phyloP scores from a whole-genome alignment of 2,329 filamentous ascomycete genomes.

The Pseudocercospora musae region DNA sequence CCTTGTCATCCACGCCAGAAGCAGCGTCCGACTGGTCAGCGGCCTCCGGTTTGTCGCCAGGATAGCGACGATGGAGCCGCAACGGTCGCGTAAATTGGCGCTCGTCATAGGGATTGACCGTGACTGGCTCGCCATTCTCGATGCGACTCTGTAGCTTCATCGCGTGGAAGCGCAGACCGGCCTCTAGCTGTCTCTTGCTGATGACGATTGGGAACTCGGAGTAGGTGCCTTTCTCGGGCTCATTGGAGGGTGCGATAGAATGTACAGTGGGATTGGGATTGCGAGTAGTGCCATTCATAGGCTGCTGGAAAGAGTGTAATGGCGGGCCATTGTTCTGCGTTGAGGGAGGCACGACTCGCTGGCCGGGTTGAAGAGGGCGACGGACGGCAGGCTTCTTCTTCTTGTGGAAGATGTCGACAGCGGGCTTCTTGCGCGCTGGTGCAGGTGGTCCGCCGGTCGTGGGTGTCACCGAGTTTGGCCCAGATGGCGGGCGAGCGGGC shows the following conservation, averaged over 20 bases:
- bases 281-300: conserved; percentile 6
- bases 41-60: conserved; percentile 57
- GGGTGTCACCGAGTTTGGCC: conserved; percentile 34
- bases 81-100: conserved; percentile 84
- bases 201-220: conserved; percentile 70
- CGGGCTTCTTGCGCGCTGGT: conserved; percentile 35
- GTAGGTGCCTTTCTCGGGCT: conserved; percentile 22
- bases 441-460: conserved; percentile 38
- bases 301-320: conserved; percentile 7
- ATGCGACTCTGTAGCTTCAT: conserved; percentile 70
- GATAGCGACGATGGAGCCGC: conserved; percentile 83
- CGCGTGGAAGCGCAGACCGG: conserved; percentile 80
- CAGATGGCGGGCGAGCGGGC: conserved; percentile 31
- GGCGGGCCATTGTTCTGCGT: conserved; percentile 13
- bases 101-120: conserved; percentile 67
- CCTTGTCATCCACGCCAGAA: conserved; percentile 59
- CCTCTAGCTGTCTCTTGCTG: conserved; percentile 74
- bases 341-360: conserved; percentile 7
- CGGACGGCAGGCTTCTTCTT: conserved; percentile 38
- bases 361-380: conserved; percentile 9
- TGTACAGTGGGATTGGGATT: conserved; percentile 10
- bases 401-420: conserved; percentile 35
- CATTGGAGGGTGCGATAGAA: conserved; percentile 21
- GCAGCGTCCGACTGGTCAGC: conserved; percentile 31
- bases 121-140: conserved; percentile 26